Base-by-base conservation (phyloP, 768 basidiomycete genomes). In the Porpolomopsis calyptriformis region DNA sequence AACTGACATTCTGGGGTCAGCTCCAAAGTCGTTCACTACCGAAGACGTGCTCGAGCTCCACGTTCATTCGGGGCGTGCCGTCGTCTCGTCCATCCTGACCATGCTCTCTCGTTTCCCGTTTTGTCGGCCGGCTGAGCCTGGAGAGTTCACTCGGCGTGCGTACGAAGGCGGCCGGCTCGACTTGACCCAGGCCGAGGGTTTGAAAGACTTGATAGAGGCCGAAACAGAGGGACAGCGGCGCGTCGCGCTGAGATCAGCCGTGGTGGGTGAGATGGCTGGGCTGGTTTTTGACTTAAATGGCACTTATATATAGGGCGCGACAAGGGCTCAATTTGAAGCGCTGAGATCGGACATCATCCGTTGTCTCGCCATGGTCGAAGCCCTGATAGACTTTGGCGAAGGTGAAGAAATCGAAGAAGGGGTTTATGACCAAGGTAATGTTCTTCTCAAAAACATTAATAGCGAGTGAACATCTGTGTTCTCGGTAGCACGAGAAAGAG, bases 351-450 rank as follows among this genome's bases (percentile, higher is more conserved):
- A 77, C 10, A 80, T 88, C 14, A 74, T 94, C 19, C 68, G 74
- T 23, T 84, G 82, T 41, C 73, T 90, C 18, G 80, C 91, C 9
- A 73, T 80, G 50, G 69, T 89, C 3, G 92, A 96, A 62, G 92
- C 91, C 1, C 64, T 93, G 16, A 92, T 96, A 45, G 91, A 94
- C 60, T 96, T 93, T 61, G 88, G 88, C 4, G 91, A 96, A 63
- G 85, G 82, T 11, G 91, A 93, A 56, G 85, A 88, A 27, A 75
- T 93, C 33, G 89, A 92, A 56, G 83, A 84, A n/a, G 80, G 73
- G 7, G 78, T 89, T 16, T 80, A 77, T 52, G 80, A 80, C 8
- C 69, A 75, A 65, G 86, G 90, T 85, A 46, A 62, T 35, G 9
- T 19, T 26, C 40, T 19, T 26, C 23, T 38, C 27, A 20, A 34